Conservation (phyloP, 148 eudicot species). For the Vaccinium macrocarpon region DNA sequence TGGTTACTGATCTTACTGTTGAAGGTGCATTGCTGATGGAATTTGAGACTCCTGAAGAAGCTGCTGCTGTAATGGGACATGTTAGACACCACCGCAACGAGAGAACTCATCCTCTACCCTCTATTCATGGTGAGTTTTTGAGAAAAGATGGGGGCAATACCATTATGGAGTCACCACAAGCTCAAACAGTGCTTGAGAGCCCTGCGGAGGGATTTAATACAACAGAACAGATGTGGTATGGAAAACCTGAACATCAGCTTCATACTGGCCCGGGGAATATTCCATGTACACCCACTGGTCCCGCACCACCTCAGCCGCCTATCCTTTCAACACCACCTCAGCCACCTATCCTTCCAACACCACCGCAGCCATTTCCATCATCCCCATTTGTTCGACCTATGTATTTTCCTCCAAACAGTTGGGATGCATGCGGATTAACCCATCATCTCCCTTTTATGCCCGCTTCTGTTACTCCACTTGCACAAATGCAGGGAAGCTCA, state of each 20-base stretch:
- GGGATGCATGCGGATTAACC: conserved; percentile 60
- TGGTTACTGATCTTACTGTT: conserved; percentile 65
- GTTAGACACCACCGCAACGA: conserved; percentile 68
- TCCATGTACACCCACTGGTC: conserved; percentile 30
- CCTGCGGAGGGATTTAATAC: conserved; percentile 35
- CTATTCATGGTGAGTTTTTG: conserved; percentile 32
- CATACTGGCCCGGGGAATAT: conserved; percentile 38
- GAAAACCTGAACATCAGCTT: conserved; percentile 46
- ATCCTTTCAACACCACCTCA: conserved; percentile 29
- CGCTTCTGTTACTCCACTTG: conserved; percentile 70
- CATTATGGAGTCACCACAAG: conserved; percentile 55
- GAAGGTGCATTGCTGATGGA: conserved; percentile 88
- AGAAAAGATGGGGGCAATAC: conserved; percentile 34
- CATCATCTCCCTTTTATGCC: conserved; percentile 63
- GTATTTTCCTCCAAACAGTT: conserved; percentile 63
- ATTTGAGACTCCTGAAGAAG: conserved; percentile 90
- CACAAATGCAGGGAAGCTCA: conserved; percentile 58
- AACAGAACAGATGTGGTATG: conserved; percentile 59
- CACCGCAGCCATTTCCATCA: conserved; percentile 54
- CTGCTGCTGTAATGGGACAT: conserved; percentile 63
- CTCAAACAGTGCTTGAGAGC: conserved; percentile 46
- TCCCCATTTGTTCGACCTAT: conserved; percentile 47
- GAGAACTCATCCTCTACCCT: conserved; percentile 23
- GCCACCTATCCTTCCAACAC: conserved; percentile 35
- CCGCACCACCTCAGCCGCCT: conserved; percentile 41